phyloP scores from a whole-genome alignment of 352 stramenopile species.

The Phytophthora cryptogea region DNA sequence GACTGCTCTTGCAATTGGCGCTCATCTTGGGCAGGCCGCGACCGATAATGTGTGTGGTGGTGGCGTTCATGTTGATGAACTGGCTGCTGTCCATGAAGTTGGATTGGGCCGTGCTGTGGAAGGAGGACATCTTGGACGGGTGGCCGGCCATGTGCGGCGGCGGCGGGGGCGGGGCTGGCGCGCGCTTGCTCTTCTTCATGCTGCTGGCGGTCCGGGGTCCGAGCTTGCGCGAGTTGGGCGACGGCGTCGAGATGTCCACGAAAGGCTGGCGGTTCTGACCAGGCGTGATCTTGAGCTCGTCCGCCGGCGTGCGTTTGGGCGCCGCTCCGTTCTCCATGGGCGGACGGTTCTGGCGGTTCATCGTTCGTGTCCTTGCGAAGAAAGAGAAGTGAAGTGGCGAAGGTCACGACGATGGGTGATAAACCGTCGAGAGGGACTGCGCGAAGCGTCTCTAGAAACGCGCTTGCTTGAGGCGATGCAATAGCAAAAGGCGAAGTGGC shows the following conservation, averaged over 20 bases:
- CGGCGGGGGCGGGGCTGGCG: slow-evolving; percentile 6
- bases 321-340: slow-evolving; percentile 35
- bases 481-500: slow-evolving; percentile 31
- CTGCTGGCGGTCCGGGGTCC: slow-evolving; percentile 4
- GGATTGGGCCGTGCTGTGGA: slow-evolving; percentile 38
- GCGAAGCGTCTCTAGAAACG: slow-evolving; percentile 23
- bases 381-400: slow-evolving; percentile 24
- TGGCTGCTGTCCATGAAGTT: slow-evolving; percentile 70
- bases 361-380: slow-evolving; percentile 22
- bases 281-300: slow-evolving; percentile 57
- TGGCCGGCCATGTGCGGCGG: slow-evolving; percentile 4
- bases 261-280: slow-evolving; percentile 54
- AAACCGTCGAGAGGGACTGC: slow-evolving; percentile 5
- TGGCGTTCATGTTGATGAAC: slow-evolving; percentile 49
- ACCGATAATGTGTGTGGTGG: slow-evolving; percentile 39
- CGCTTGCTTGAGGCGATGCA: slow-evolving; percentile 17
- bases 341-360: slow-evolving; percentile 45
- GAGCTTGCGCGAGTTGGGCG: slow-evolving; percentile 27
- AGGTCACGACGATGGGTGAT: slow-evolving; percentile 24
- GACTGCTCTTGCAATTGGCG: slow-evolving; percentile 39
- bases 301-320: slow-evolving; percentile 1
- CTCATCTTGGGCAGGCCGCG: slow-evolving; percentile 21
- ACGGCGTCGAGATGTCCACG: slow-evolving; percentile 73
- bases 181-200: slow-evolving; percentile 35
- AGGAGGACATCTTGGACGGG: slow-evolving; percentile 17